Base-by-base conservation (phyloP, 306 rosid genomes). In the Inga laurina region DNA sequence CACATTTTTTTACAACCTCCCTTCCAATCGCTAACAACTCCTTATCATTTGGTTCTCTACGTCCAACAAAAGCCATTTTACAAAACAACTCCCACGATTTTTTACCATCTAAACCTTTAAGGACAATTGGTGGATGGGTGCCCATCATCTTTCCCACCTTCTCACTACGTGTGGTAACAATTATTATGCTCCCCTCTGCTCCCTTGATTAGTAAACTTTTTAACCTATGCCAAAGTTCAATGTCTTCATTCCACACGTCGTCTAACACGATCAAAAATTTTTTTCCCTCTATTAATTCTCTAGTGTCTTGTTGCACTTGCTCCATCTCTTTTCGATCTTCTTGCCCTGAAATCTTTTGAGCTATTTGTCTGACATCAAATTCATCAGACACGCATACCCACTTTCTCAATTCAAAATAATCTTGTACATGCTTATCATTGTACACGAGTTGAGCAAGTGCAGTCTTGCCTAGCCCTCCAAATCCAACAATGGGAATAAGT, bases 381-480 rank as follows among this genome's bases (percentile, higher is more conserved):
- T 84, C 88, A 32, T 83, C 85, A 3, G 89, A 87, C 68, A 85
- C 90, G 75, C 83, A 87, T 6, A 87, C 86, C 89, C 90, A 89
- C 77, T 77, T 81, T 48, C 43, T 79, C 21, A 51, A 75, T 35
- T 74, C 81, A 82, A 86, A 89, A 69, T 80, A 51, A 3, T 6
- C 11, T 1, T 8, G 74, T 7, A 81, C 79, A 35, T 43, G 57
- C 1, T 10, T 56, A 49, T 85, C 86, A 59, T 72, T 76, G 24
- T 64, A 79, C 3, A 86, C 82, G 7, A 83, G 61, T 46, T 87
- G 88, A 68, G 88, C 89, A 76, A 87, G 87, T 4, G 92, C 21
- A 2, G 91, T 90, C 76, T 87, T 88, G 5, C 91, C 91, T 54
- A 87, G 57, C 22, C 91, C 92, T 8, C 85, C 91, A 68, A 90